phyloP scores from a whole-genome alignment of 2,329 filamentous ascomycete genomes.

The Curvularia spicifera region DNA sequence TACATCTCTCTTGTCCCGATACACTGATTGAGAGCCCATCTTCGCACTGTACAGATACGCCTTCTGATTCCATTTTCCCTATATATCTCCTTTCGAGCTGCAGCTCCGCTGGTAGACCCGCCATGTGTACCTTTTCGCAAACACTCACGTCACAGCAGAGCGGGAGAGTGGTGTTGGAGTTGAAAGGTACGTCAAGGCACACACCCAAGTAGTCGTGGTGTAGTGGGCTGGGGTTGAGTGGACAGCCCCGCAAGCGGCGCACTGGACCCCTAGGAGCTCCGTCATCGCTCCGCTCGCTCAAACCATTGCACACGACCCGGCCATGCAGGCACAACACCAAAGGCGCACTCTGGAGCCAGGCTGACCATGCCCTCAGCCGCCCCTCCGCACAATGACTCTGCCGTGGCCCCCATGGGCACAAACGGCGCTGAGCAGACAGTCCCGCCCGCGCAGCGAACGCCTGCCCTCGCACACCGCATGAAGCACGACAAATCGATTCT shows the following conservation, averaged over 20 bases:
- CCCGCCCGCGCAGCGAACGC: constrained; percentile 41
- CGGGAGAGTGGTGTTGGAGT: constrained; percentile 6
- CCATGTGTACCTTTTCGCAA: constrained; percentile 41
- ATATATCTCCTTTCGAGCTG: constrained; percentile 40
- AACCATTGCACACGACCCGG: constrained; percentile 33
- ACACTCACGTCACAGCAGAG: constrained; percentile 33
- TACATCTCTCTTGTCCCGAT: constrained; percentile 3
- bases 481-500: constrained; percentile 81
- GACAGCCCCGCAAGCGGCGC: constrained; percentile 19
- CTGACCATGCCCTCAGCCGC: constrained; percentile 42
- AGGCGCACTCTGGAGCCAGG: constrained; percentile 18
- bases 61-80: constrained; percentile 21
- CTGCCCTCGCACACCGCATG: constrained; percentile 76
- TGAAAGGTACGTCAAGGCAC: constrained; percentile 26
- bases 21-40: constrained; percentile 6
- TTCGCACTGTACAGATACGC: constrained; percentile 5
- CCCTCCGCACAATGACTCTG: constrained; percentile 33
- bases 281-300: constrained; percentile 29
- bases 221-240: constrained; percentile 1
- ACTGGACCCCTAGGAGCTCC: constrained; percentile 28
- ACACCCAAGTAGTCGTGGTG: not conserved
- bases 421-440: constrained; percentile 20
- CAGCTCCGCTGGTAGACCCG: constrained; percentile 29
- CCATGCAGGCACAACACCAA: constrained; percentile 28
- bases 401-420: constrained; percentile 24